Evolutionary conservation across 495 filamentous ascomycete species (phyloP), one percentile per base, ranked within the genome.

Genomic region (Geoglossum glabrum): DNA sequence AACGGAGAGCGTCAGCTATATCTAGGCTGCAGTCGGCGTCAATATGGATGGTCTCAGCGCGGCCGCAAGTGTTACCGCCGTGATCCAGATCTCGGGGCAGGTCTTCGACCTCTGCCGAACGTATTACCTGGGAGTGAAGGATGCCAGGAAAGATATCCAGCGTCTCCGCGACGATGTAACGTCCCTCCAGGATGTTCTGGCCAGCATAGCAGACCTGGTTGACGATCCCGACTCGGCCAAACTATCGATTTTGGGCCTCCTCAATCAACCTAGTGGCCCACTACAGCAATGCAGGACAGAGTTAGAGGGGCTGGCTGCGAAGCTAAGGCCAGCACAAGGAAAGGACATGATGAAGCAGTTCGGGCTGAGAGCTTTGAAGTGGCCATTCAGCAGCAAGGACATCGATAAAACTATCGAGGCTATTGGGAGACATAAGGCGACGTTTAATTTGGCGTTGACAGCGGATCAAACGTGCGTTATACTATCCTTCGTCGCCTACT

Each of bases 261-360:
- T 52, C 49, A 52, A 28, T 52, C 21, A 30, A 21, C 19, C 21
- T 13, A 26, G 30, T 52, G 49, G 49, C 4, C 49, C 49, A 28
- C 10, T 52, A 26, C 49, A 31, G 25, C 21, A 52, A 31, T 52
- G 49, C 30, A 23, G 30, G 23, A 31, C 23, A 30, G 23, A 28
- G 5, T 52, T 52, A 26, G 17, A 3, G 17, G 49, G 11, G 19
- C 26, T 52, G 17, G 23, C 10, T 27, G 26, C 23, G 17, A 52
- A 52, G 49, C 19, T 52, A 52, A 13, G 30, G 26, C 21, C 21
- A 50, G 4, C n/a, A 21, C 34, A 45, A 10, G 38, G 26, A 23
- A 58, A 58, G 56, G 43, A 49, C n/a, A 47, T 51, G 56, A 52
- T 52, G 26, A 52, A 30, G 49, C 49, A 52, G 17, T 52, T 52